Evolutionary conservation across 2,329 filamentous ascomycete species (phyloP).

Genomic region (Penicillium sp.): DNA sequence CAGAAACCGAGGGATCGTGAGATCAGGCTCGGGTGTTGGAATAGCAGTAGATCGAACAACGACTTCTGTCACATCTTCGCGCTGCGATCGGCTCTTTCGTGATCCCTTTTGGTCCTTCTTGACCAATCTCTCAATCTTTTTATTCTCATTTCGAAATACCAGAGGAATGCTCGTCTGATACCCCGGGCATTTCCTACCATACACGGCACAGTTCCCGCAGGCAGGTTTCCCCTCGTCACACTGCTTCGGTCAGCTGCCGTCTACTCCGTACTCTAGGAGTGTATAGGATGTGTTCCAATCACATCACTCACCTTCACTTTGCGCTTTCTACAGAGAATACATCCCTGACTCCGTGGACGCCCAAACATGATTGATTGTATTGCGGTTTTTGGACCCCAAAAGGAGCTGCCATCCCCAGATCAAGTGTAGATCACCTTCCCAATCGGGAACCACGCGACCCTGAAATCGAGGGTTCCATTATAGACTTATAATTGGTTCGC

Average conservation of each 20-base stretch:
- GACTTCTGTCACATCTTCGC: background rate
- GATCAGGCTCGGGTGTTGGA: background rate
- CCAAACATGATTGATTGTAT: background rate
- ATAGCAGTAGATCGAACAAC: background rate
- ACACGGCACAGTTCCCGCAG: conserved; percentile 2
- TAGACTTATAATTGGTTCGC: background rate
- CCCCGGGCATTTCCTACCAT: background rate
- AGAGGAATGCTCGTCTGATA: background rate
- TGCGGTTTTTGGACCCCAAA: background rate
- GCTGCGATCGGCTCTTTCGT: background rate
- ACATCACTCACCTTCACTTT: conserved; percentile 2
- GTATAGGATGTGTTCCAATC: background rate
- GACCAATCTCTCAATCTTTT: background rate
- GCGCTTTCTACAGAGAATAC: conserved; percentile 4
- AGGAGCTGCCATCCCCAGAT: background rate
- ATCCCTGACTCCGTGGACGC: background rate
- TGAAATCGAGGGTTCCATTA: background rate
- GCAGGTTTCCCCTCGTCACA: background rate
- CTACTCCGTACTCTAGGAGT: background rate
- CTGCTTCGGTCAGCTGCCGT: background rate
- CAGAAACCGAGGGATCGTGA: background rate
- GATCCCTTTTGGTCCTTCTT: background rate
- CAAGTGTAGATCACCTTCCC: background rate
- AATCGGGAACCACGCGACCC: background rate
- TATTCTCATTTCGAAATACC: background rate